These are phyloP conservation scores for Phaeosphaeriaceae sp. DNA, from an alignment of 2,329 filamentous ascomycete species.

Conservation along the genomic window DNA sequence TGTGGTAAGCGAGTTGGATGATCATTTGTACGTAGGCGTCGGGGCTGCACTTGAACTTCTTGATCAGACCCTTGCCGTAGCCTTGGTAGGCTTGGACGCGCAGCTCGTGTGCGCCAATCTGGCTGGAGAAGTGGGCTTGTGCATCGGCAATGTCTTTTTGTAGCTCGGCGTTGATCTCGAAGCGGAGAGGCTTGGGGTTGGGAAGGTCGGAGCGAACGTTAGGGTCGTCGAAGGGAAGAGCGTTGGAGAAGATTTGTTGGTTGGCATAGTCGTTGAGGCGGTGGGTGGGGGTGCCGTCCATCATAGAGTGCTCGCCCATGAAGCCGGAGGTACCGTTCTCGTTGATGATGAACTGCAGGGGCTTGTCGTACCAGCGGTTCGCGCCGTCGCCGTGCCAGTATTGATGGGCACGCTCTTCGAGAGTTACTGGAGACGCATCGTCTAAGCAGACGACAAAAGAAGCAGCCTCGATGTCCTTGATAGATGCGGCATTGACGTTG, in stretches of 20 bases:
- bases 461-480: constrained; percentile 84
- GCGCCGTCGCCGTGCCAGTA: constrained; percentile 98
- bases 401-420: constrained; percentile 92
- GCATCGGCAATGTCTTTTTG: constrained; percentile 81
- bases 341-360: constrained; percentile 95
- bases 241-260: constrained; percentile 90
- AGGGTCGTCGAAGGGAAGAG: constrained; percentile 85
- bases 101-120: constrained; percentile 89
- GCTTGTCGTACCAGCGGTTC: constrained; percentile 99
- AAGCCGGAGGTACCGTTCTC: constrained; percentile 98
- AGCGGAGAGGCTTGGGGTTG: constrained; percentile 78
- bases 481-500: constrained; percentile 76
- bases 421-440: constrained; percentile 86
- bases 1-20: constrained; percentile 97
- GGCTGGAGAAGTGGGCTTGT: constrained; percentile 75
- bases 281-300: constrained; percentile 98
- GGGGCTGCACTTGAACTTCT: constrained; percentile 98
- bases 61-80: constrained; percentile 98
- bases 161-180: constrained; percentile 77
- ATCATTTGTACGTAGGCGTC: constrained; percentile 99
- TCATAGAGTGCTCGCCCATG: constrained; percentile 99
- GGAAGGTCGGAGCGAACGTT: constrained; percentile 81
- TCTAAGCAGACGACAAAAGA: constrained; percentile 94
- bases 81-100: constrained; percentile 94
- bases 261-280: constrained; percentile 95